phyloP scores from a whole-genome alignment of 176 grass and related monocot genomes.

The Oryza nivara region DNA sequence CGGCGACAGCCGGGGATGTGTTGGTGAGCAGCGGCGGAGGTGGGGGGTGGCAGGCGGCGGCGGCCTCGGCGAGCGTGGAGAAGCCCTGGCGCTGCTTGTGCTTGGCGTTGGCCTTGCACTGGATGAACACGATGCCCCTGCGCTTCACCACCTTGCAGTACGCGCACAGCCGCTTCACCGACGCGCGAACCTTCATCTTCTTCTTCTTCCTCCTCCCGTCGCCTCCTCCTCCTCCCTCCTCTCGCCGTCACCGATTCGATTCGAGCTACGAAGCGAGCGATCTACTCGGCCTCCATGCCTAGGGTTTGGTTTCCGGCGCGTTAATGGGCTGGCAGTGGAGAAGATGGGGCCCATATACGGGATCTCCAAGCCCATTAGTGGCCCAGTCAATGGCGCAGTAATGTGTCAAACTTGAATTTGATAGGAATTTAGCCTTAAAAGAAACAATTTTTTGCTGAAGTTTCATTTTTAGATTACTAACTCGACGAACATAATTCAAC shows the following conservation, averaged over 20 bases:
- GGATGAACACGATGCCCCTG: slow-evolving; percentile 81
- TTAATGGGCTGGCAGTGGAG: neutral
- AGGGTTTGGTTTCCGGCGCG: slow-evolving; percentile 9
- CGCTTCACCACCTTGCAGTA: slow-evolving; percentile 93
- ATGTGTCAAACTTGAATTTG: no score
- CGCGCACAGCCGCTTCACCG: slow-evolving; percentile 89
- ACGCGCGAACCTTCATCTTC: slow-evolving; percentile 93
- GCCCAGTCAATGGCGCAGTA: neutral
- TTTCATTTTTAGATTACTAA: neutral
- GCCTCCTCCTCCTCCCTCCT: neutral
- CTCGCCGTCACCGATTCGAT: neutral
- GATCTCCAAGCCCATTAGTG: neutral
- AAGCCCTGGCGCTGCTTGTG: slow-evolving; percentile 97
- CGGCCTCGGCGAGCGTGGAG: slow-evolving; percentile 68
- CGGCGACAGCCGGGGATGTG: slow-evolving; percentile 18
- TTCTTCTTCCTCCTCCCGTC: slow-evolving; percentile 7
- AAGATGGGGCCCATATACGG: neutral
- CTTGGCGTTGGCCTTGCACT: slow-evolving; percentile 85
- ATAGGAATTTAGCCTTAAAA: neutral
- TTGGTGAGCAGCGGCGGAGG: slow-evolving; percentile 5
- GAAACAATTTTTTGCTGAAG: neutral
- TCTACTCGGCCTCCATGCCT: neutral
- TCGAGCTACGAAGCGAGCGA: slow-evolving; percentile 1
- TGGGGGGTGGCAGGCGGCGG: slow-evolving; percentile 19
- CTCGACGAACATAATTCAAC: neutral